Percentiles rank a stretch among this genome's conserved stretches.
phyloP scores from a whole-genome alignment of 345 rosid species.

The Euphorbia lathyris region DNA sequence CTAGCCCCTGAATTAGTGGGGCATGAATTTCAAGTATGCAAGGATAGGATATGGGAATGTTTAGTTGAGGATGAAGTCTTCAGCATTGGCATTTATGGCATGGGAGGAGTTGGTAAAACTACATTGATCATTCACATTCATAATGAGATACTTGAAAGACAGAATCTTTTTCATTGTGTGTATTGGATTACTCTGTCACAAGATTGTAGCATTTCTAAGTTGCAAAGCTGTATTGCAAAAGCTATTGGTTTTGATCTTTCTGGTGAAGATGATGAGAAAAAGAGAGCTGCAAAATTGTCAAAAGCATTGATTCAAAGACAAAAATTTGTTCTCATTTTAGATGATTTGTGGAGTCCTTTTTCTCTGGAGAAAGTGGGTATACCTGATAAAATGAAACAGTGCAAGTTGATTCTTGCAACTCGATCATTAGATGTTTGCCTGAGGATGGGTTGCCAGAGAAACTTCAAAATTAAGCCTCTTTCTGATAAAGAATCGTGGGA shows the following conservation, averaged over 20 bases:
- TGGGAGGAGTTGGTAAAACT: conserved; percentile 24
- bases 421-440: conserved; percentile 3
- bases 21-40: background rate
- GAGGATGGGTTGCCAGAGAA: conserved; percentile 4
- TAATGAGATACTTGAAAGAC: background rate
- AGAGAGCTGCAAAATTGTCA: conserved; percentile 5
- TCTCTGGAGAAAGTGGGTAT: conserved; percentile 9
- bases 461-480: conserved; percentile 14
- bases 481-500: background rate
- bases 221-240: conserved; percentile 12
- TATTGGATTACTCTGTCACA: conserved; percentile 14
- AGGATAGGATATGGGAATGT: conserved; percentile 3
- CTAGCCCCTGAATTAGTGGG: background rate
- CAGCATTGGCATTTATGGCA: conserved; percentile 26
- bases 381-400: background rate
- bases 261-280: background rate
- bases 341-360: conserved; percentile 18
- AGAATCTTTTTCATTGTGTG: background rate
- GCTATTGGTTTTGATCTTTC: background rate
- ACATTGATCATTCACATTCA: conserved; percentile 6
- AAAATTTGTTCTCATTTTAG: conserved; percentile 17
- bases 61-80: conserved; percentile 6
- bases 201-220: background rate
- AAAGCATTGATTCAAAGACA: background rate
- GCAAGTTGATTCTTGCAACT: conserved; percentile 20